phyloP scores from a whole-genome alignment of 1,284 basidiomycete genomes.

The Cryptococcus sp. region DNA sequence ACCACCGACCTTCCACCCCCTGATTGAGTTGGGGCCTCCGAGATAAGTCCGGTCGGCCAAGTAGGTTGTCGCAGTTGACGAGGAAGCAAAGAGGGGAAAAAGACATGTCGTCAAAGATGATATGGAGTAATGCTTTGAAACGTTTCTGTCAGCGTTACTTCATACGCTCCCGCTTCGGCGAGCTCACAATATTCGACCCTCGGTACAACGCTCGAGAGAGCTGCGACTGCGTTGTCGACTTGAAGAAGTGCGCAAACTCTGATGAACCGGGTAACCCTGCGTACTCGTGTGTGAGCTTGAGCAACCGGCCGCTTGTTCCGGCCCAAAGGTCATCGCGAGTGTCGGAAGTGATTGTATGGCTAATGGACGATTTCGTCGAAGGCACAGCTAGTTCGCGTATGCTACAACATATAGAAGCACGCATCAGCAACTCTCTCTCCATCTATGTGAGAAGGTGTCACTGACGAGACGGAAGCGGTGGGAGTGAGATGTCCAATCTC shows the following conservation, averaged over 20 bases:
- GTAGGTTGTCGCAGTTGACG: constrained; percentile 50
- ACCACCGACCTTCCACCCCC: constrained; percentile 81
- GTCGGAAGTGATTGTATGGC: constrained; percentile 75
- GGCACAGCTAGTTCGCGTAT: constrained; percentile 79
- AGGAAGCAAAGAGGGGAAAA: constrained; percentile 38
- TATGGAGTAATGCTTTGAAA: constrained; percentile 46
- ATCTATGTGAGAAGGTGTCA: constrained; percentile 2
- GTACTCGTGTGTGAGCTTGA: constrained; percentile 69
- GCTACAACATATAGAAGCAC: constrained; percentile 52
- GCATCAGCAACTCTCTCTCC: too few relatives aligned
- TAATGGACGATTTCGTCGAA: constrained; percentile 78
- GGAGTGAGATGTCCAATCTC: constrained; percentile 71
- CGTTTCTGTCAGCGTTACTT: constrained; percentile 1
- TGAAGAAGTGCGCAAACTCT: constrained; percentile 65
- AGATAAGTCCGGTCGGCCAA: constrained; percentile 84
- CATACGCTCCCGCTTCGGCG: neutral
- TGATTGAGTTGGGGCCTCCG: constrained; percentile 86
- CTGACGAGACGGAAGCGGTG: constrained; percentile 75
- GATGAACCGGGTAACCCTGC: constrained; percentile 75
- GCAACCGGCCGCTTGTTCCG: constrained; percentile 65
- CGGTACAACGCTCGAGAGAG: constrained; percentile 61
- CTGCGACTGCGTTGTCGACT: constrained; percentile 66
- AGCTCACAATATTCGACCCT: constrained; percentile 51
- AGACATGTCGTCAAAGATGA: constrained; percentile 48
- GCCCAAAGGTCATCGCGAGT: constrained; percentile 73